Evolutionary conservation across 2,329 filamentous ascomycete genomes (phyloP), one percentile per base, ranked within the genome.

Genomic region (Seiridium cupressi): DNA sequence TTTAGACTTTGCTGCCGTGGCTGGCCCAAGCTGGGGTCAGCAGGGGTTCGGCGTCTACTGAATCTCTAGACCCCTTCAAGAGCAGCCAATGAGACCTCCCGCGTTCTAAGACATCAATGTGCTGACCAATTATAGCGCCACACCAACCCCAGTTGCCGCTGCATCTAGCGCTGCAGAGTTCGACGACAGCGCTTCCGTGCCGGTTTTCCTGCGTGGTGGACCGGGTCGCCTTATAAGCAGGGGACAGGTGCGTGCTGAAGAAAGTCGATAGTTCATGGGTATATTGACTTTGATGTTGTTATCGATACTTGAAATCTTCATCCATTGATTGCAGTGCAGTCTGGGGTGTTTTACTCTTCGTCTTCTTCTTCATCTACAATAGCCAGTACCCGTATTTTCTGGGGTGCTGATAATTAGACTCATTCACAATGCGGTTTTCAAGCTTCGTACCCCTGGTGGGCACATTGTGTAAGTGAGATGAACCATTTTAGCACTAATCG

Each of bases 31-130:
- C 49, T 54, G 51, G 59, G 34, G 49, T 56, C 36, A 54, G 44
- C 58, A 62, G 34, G 61, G 61, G 36, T 48, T 44, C 55, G 58
- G 64, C 65, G 66, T 61, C 63, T 66, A 59, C 47, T 60, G 13
- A 40, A 38, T 46, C 44, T 3, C 36, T 38, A 47, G 40, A 40
- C 18, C 31, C 49, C 38, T 44, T 44, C 31, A 35, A 44, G 42
- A 36, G 31, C 18, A 55, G 36, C 63, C 63, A 69, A 67, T 65
- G 63, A 64, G 58, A 31, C 26, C 13, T 44, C 40, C 40, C 38
- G 57, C 53, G 63, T 63, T 64, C 13, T 26, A 51, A 58, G 34
- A 38, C 44, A 49, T 8, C 35, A 32, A n/a, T 40, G 13, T 26
- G 13, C 38, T 10, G 11, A 40, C 55, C 55, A 58, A 58, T 58